Percentiles rank a stretch among this genome's conserved stretches.
phyloP scores from a whole-genome alignment of 2,329 filamentous ascomycete genomes.

The Aureobasidium sp. region DNA sequence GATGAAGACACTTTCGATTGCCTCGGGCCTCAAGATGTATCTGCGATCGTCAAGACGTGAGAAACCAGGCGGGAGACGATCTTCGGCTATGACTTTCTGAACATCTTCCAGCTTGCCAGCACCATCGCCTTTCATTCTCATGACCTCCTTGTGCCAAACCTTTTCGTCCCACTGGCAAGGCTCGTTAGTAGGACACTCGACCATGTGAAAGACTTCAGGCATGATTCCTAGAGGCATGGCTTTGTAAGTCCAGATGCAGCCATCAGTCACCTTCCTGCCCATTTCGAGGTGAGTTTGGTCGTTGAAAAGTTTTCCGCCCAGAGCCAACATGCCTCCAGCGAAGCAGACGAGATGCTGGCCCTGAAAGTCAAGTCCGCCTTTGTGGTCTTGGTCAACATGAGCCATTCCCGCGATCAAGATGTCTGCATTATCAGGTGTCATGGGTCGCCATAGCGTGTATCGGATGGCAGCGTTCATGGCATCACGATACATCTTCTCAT shows the following conservation, averaged over 20 bases:
- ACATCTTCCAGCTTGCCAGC: conserved; percentile 17
- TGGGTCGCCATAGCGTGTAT: conserved; percentile 44
- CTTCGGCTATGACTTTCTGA: conserved; percentile 31
- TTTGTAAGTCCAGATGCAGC: conserved; percentile 58
- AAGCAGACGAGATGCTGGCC: conserved; percentile 55
- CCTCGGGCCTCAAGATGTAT: conserved; percentile 48
- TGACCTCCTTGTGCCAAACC: conserved; percentile 40
- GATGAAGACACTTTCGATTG: conserved; percentile 56
- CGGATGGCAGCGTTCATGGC: conserved; percentile 37
- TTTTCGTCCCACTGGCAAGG: conserved; percentile 50
- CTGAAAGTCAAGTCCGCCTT: conserved; percentile 39
- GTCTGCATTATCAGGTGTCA: conserved; percentile 40
- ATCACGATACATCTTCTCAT: conserved; percentile 51
- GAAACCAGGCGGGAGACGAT: conserved; percentile 39
- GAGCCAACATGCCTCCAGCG: conserved; percentile 55
- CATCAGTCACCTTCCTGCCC: conserved; percentile 51
- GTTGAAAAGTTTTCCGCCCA: conserved; percentile 52
- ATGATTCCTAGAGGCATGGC: conserved; percentile 52
- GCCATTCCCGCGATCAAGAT: conserved; percentile 42
- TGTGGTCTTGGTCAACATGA: conserved; percentile 25
- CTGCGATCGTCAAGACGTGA: conserved; percentile 37
- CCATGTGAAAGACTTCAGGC: conserved; percentile 51
- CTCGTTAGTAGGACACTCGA: conserved; percentile 39
- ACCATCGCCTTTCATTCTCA: conserved; percentile 15
- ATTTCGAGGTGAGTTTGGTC: conserved; percentile 49